Base-by-base conservation (phyloP, 2,329 filamentous ascomycete species). In the Zymoseptoria crescenta region DNA sequence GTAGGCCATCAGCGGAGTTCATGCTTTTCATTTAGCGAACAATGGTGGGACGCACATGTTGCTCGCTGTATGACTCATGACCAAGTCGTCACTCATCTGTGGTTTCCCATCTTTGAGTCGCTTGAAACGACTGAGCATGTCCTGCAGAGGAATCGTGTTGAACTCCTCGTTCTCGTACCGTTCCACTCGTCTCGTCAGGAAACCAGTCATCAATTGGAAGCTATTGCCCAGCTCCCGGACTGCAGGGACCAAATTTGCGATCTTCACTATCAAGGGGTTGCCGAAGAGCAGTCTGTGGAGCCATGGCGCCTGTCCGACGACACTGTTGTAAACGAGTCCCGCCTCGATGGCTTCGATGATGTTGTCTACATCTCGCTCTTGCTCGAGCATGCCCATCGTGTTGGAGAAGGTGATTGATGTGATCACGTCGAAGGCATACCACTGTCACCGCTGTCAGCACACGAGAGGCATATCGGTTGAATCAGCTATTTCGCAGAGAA, bases 1-100 rank as follows among this genome's bases (percentile, higher is more conserved):
- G 51, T 72, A 74, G 54, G 59, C 69, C 48, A 28, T 66, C 48
- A 16, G 60, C 59, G 41, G 71, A 67, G 49, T 71, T 67, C 55
- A 52, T 52, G 50, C 21, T 49, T 19, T 10, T 49, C 48, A 21
- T 49, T 49, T 19, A 19, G 10, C 5, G 50, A 21, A 20, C 4
- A 20, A 76, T n/a, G 16, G 16, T 45, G 35, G 7, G 16, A n/a
- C 35, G 10, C 35, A 45, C 35, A 45, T 16, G 35, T 68, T 83
- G 83, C 75, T 84, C 4, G 41, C 53, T 5, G 61, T 58, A 56
- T 66, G 62, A 8, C 56, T 63, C 10, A 67, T 61, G 54, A 68
- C 57, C 19, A 56, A 56, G 16, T 60, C 56, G 24, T 65, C 59
- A 50, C 60, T 59, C 59, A 67, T 67, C 8, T 66, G 55, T 53